Evolutionary conservation across 2,329 filamentous ascomycete genomes (phyloP).

Genomic region (Hypoxylon sp.): DNA sequence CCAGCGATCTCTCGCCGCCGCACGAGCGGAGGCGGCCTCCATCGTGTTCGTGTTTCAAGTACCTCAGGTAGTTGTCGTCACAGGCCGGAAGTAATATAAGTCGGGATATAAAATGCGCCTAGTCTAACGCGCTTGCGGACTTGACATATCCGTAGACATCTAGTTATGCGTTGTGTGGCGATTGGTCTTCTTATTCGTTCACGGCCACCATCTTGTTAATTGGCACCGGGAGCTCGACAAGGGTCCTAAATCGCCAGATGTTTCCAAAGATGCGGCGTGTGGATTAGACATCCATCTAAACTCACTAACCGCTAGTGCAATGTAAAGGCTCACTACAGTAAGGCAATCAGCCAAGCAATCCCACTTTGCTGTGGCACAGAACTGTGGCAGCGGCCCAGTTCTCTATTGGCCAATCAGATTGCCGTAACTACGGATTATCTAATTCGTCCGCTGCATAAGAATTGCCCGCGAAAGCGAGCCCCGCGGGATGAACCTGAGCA

Average conservation of each 20-base stretch:
- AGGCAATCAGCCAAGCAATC: slow-evolving; percentile 21
- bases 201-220: slow-evolving; percentile 9
- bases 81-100: slow-evolving; percentile 10
- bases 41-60: slow-evolving; percentile 65
- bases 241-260: slow-evolving; percentile 18
- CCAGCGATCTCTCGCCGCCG: slow-evolving; percentile 95
- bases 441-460: slow-evolving; percentile 17
- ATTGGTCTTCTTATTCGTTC: slow-evolving; percentile 31
- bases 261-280: neutral
- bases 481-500: slow-evolving; percentile 6
- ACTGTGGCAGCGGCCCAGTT: slow-evolving; percentile 21
- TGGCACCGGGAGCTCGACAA: slow-evolving; percentile 28
- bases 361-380: slow-evolving; percentile 32
- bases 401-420: slow-evolving; percentile 15
- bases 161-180: slow-evolving; percentile 4
- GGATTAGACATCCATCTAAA: slow-evolving; percentile 2
- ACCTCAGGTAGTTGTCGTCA: too few relatives aligned
- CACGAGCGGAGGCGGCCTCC: slow-evolving; percentile 96
- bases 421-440: slow-evolving; percentile 9
- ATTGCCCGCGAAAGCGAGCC: neutral
- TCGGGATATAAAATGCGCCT: slow-evolving; percentile 31
- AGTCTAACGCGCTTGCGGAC: slow-evolving; percentile 35
- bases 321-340: neutral
- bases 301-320: too few relatives aligned
- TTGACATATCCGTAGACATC: slow-evolving; percentile 33